Conservation (phyloP, 2,329 filamentous ascomycete species). For the Colletotrichum sp. region DNA sequence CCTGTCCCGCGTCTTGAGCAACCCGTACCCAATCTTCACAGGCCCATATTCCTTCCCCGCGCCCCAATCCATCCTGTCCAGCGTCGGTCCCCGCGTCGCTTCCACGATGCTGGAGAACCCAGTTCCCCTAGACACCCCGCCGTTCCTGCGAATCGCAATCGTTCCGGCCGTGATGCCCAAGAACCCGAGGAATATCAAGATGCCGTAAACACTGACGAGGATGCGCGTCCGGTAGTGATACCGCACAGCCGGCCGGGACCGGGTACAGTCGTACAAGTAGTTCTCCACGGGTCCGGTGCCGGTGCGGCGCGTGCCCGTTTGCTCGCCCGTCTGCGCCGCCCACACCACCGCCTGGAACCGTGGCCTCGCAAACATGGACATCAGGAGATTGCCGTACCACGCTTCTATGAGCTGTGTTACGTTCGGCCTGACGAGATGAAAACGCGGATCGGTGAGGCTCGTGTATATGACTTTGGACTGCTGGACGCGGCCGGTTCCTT, state of each 20-base stretch:
- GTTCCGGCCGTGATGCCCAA: slow-evolving; percentile 30
- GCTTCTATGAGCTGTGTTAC: slow-evolving; percentile 25
- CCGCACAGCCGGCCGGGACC: slow-evolving; percentile 28
- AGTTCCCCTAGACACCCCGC: slow-evolving; percentile 32
- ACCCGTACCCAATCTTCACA: not conserved
- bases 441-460: slow-evolving; percentile 36
- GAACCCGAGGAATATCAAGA: slow-evolving; percentile 29
- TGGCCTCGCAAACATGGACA: slow-evolving; percentile 37
- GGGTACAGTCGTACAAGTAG: slow-evolving; percentile 28
- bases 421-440: slow-evolving; percentile 27
- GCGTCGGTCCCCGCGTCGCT: slow-evolving; percentile 36
- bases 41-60: not conserved
- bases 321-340: slow-evolving; percentile 26
- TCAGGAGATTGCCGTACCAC: slow-evolving; percentile 36
- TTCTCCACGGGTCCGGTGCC: slow-evolving; percentile 16
- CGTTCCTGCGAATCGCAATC: slow-evolving; percentile 32
- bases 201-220: slow-evolving; percentile 36
- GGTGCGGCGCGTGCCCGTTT: not conserved
- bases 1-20: not conserved
- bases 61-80: slow-evolving; percentile 32
- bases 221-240: slow-evolving; percentile 30
- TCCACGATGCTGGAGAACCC: slow-evolving; percentile 41
- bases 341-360: slow-evolving; percentile 35
- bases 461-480: slow-evolving; percentile 40
- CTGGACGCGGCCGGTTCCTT: slow-evolving; percentile 25